Evolutionary conservation across 1,284 basidiomycete species (phyloP), one percentile per base, ranked within the genome.

Genomic region (Malassezia nana): DNA sequence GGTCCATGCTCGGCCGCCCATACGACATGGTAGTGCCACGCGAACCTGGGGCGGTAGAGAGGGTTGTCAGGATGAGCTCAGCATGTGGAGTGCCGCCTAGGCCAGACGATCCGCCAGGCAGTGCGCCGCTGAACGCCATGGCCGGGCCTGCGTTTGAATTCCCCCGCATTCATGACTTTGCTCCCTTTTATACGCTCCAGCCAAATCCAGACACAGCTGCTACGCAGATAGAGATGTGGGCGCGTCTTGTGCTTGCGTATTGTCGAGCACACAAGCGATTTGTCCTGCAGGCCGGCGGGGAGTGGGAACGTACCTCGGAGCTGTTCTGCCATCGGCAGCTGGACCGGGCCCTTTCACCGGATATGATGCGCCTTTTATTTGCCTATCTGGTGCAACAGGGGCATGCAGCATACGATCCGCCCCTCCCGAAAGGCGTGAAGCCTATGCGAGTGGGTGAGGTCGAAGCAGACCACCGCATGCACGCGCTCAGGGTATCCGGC

Each of bases 121-220:
- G 6, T 25, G 26, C 29, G 6, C 12, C 44, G 25, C 43, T 41
- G 50, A 38, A 31, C n/a, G 43, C 43, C 28, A 22, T 20, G 30
- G 28, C 28, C 30, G 28, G n/a, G 45, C 20, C 33, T 13, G 32
- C 28, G 8, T 79, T 77, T 60, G 63, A 63, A 25, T 77, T 69
- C 44, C 79, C 79, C 0, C 68, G 77, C 0, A 75, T 80, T 44
- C 78, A 76, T 74, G 75, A 74, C n/a, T 80, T 80, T 57, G 78
- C 79, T 1, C 79, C 79, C 0, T 80, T 80, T 74, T 80, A 78
- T 69, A 80, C 79, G 62, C 63, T 77, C 4, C 79, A 80, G 58
- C 78, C 78, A 0, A 79, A 79, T 59, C 75, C 76, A 0, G 54
- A 74, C 6, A 79, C 78, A 4, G 74, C 74, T 16, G 54, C 68